Conservation (phyloP, 352 stramenopile genomes). For the Ophiocytium majus region DNA sequence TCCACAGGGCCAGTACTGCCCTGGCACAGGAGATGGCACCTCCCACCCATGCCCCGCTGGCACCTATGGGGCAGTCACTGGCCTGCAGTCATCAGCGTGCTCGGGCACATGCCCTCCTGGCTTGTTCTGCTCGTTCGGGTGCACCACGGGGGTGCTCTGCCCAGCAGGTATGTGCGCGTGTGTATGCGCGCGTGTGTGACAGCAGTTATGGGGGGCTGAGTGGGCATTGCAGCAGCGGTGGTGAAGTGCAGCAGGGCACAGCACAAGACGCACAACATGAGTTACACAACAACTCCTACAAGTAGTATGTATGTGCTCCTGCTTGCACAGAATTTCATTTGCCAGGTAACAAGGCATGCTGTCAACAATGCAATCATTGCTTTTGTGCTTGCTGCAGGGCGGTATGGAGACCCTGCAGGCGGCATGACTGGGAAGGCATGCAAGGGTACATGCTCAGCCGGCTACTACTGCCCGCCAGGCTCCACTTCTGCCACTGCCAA, state of each 20-base stretch:
- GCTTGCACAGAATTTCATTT: background rate
- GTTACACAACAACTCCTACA: background rate
- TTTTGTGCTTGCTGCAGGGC: no score
- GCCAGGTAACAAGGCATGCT: no score
- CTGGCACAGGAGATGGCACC: conserved; percentile 15
- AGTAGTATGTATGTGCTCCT: background rate
- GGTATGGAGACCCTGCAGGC: background rate
- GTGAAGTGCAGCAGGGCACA: no score
- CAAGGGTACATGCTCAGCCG: conserved; percentile 25
- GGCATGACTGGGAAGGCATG: conserved; percentile 24
- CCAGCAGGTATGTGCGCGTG: background rate
- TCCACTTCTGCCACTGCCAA: conserved; percentile 9
- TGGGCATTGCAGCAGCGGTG: no score
- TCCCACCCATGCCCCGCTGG: conserved; percentile 25
- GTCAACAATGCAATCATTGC: no score
- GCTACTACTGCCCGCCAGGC: conserved; percentile 34
- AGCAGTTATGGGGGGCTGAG: no score
- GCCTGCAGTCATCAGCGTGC: conserved; percentile 31
- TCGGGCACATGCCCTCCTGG: conserved; percentile 36
- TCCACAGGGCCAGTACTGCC: background rate
- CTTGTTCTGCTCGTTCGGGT: conserved; percentile 30
- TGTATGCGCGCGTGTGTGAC: no score
- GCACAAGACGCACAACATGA: no score
- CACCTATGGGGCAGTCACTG: conserved; percentile 22
- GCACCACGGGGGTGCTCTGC: background rate